These are phyloP conservation scores for Aspergillus amoenus DNA, from an alignment of 2,329 filamentous ascomycete species.

Conservation along the genomic window DNA sequence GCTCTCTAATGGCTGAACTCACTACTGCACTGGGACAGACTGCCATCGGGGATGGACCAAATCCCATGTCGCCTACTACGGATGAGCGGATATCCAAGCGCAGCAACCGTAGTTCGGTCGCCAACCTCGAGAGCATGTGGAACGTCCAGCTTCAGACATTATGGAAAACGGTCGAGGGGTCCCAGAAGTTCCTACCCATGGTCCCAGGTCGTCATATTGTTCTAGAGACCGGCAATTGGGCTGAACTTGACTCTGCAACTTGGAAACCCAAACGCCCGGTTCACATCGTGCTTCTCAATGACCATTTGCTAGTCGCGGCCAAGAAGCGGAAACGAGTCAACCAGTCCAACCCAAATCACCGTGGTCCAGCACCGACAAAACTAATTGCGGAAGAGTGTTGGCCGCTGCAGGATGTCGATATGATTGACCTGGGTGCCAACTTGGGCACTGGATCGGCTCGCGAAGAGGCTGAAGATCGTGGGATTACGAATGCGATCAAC, in stretches of 20 bases:
- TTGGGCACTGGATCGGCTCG: slow-evolving; percentile 37
- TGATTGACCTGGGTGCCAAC: slow-evolving; percentile 74
- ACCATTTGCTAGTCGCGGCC: slow-evolving; percentile 87
- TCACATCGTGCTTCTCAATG: slow-evolving; percentile 89
- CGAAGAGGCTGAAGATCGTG: slow-evolving; percentile 52
- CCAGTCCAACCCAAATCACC: slow-evolving; percentile 49
- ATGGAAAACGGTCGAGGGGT: slow-evolving; percentile 97
- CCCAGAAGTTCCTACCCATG: slow-evolving; percentile 93
- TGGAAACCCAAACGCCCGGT: slow-evolving; percentile 91
- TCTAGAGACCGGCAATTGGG: slow-evolving; percentile 89
- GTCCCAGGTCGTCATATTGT: slow-evolving; percentile 89
- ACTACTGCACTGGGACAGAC: slow-evolving; percentile 64
- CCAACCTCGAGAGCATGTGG: slow-evolving; percentile 68
- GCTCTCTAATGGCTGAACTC: slow-evolving; percentile 88
- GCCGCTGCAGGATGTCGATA: slow-evolving; percentile 87
- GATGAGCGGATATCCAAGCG: slow-evolving; percentile 53
- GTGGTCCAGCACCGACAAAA: slow-evolving; percentile 59
- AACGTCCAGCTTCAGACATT: slow-evolving; percentile 71
- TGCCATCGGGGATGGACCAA: slow-evolving; percentile 52
- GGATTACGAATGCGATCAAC: slow-evolving; percentile 82
- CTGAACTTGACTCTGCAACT: slow-evolving; percentile 94
- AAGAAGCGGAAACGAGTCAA: slow-evolving; percentile 90
- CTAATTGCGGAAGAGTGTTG: slow-evolving; percentile 93
- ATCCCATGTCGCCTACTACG: slow-evolving; percentile 50
- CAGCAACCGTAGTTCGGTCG: slow-evolving; percentile 83